Evolutionary conservation across 2,329 filamentous ascomycete genomes (phyloP).

Genomic region (Claviceps citrina): DNA sequence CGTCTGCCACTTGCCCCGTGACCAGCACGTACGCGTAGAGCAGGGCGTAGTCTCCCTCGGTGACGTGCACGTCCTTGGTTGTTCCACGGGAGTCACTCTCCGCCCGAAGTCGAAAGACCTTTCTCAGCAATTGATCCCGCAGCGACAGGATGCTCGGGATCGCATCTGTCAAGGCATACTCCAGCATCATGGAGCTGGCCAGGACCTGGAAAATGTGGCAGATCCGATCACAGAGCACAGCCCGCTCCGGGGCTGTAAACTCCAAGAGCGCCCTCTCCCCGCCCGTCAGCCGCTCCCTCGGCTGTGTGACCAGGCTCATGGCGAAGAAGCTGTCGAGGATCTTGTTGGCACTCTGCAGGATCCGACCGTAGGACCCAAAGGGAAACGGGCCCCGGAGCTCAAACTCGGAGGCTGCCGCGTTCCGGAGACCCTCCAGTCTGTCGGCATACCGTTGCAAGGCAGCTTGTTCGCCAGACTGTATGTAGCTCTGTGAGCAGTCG

Average conservation of each 20-base stretch:
- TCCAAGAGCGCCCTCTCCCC: constrained; percentile 64
- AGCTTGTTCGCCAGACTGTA: constrained; percentile 69
- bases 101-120: constrained; percentile 68
- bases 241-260: constrained; percentile 64
- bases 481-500: constrained; percentile 46
- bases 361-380: constrained; percentile 47
- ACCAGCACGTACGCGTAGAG: constrained; percentile 76
- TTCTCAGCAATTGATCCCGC: constrained; percentile 63
- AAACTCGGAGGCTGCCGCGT: constrained; percentile 60
- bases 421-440: constrained; percentile 54
- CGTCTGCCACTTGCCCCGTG: constrained; percentile 45
- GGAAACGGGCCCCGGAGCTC: constrained; percentile 73
- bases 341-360: constrained; percentile 59
- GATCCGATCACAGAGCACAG: constrained; percentile 65
- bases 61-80: constrained; percentile 20
- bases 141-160: constrained; percentile 63
- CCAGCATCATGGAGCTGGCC: constrained; percentile 74
- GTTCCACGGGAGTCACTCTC: constrained; percentile 10
- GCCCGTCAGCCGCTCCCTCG: constrained; percentile 54
- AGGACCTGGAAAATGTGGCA: constrained; percentile 71
- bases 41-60: constrained; percentile 67
- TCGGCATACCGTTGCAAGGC: constrained; percentile 61
- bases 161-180: constrained; percentile 73
- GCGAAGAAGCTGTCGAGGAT: constrained; percentile 83
- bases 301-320: constrained; percentile 77